phyloP scores from a whole-genome alignment of 1,284 basidiomycete genomes.

The Irpex sp. region DNA sequence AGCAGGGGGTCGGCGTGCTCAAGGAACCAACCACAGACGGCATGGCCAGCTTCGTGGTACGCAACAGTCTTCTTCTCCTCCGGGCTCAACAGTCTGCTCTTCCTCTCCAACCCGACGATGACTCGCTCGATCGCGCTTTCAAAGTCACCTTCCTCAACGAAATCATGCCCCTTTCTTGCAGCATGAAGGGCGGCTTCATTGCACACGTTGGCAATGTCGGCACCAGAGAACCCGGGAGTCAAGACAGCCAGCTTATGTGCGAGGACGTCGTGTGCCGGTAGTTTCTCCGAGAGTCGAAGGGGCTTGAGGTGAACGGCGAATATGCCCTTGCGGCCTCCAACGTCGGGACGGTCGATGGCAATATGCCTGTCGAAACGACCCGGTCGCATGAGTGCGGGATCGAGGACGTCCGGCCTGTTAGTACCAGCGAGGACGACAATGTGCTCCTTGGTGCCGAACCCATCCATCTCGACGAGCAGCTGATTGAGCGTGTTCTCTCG shows the following conservation, averaged over 20 bases:
- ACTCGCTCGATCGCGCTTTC: slow-evolving; percentile 98
- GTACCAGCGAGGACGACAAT: slow-evolving; percentile 97
- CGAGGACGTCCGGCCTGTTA: slow-evolving; percentile 95
- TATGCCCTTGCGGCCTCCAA: slow-evolving; percentile 90
- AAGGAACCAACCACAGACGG: slow-evolving; percentile 97
- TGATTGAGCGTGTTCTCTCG: slow-evolving; percentile 98
- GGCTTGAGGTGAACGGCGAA: slow-evolving; percentile 92
- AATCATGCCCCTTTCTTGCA: slow-evolving; percentile 80
- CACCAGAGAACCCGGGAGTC: slow-evolving; percentile 97
- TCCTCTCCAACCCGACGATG: slow-evolving; percentile 95
- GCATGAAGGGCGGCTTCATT: slow-evolving; percentile 98
- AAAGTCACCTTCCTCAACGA: slow-evolving; percentile 85
- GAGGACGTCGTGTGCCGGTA: slow-evolving; percentile 60
- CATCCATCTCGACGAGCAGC: slow-evolving; percentile 99
- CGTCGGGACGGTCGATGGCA: slow-evolving; percentile 92
- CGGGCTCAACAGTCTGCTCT: slow-evolving; percentile 88
- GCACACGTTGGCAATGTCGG: slow-evolving; percentile 98
- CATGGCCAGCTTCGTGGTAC: slow-evolving; percentile 99
- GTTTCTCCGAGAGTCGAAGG: slow-evolving; percentile 62
- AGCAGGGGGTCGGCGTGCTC: slow-evolving; percentile 96
- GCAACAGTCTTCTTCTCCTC: slow-evolving; percentile 99
- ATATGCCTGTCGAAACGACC: slow-evolving; percentile 98
- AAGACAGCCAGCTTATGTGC: slow-evolving; percentile 93
- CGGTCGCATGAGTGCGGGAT: slow-evolving; percentile 92
- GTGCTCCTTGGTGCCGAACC: slow-evolving; percentile 94